Evolutionary conservation across 2,329 filamentous ascomycete genomes (phyloP).

Genomic region (Xylaria sp.): DNA sequence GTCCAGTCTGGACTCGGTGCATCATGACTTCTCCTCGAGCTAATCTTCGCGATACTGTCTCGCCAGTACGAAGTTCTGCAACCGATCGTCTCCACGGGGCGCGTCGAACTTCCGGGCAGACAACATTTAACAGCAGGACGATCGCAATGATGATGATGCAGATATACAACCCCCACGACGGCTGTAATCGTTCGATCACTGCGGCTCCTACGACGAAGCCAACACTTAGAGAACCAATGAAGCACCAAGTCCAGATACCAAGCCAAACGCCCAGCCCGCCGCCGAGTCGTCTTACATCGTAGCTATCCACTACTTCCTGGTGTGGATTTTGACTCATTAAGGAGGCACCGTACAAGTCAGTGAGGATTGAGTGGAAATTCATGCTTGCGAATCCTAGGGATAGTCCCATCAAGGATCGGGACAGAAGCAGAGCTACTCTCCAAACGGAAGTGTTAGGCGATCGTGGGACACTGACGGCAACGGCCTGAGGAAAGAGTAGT

Average conservation of each 20-base stretch:
- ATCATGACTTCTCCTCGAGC: conserved; percentile 71
- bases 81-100: conserved; percentile 64
- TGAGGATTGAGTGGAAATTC: conserved; percentile 66
- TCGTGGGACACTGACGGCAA: conserved; percentile 54
- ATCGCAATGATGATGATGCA: conserved; percentile 61
- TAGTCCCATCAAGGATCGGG: conserved; percentile 61
- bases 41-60: conserved; percentile 51
- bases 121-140: conserved; percentile 63
- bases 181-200: conserved; percentile 59
- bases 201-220: conserved; percentile 68
- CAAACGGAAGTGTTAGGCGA: conserved; percentile 52
- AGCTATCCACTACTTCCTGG: conserved; percentile 61
- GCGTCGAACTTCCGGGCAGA: conserved; percentile 66
- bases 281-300: conserved; percentile 67
- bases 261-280: conserved; percentile 78
- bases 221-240: conserved; percentile 63
- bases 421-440: conserved; percentile 56
- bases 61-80: conserved; percentile 53
- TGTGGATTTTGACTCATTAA: conserved; percentile 68
- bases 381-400: conserved; percentile 71
- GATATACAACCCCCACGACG: conserved; percentile 72
- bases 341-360: conserved; percentile 72
- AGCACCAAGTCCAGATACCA: conserved; percentile 73
- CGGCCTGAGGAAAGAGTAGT: conserved; percentile 68
- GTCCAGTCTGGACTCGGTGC: conserved; percentile 65